Conservation (phyloP, 2,329 filamentous ascomycete genomes). For the Neospermospora avenae region DNA sequence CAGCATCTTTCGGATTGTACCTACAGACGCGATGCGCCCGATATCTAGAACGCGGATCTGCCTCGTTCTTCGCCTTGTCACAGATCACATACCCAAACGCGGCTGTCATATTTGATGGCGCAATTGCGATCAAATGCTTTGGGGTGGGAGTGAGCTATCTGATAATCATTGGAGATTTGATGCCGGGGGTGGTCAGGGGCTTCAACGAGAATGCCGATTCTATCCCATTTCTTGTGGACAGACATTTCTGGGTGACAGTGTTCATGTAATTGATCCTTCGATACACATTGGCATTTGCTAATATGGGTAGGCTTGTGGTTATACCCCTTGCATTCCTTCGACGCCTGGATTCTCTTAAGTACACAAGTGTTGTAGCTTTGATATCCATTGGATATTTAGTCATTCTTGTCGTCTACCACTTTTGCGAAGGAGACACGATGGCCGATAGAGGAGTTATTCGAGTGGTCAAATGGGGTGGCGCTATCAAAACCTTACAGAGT, state of each 20-base stretch:
- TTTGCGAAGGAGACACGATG: constrained; percentile 71
- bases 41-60: constrained; percentile 83
- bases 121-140: constrained; percentile 97
- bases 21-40: constrained; percentile 89
- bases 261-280: constrained; percentile 65
- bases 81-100: constrained; percentile 97
- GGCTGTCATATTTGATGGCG: constrained; percentile 89
- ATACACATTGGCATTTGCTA: constrained; percentile 10
- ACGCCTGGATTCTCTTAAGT: constrained; percentile 91
- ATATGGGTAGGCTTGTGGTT: constrained; percentile 66
- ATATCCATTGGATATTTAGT: constrained; percentile 94
- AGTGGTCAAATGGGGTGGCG: constrained; percentile 73
- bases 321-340: constrained; percentile 92
- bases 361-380: constrained; percentile 88
- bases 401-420: constrained; percentile 90
- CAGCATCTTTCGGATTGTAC: constrained; percentile 89
- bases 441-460: constrained; percentile 72
- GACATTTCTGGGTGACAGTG: constrained; percentile 95
- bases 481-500: constrained; percentile 75
- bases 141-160: constrained; percentile 96
- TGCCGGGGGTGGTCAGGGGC: constrained; percentile 88
- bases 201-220: constrained; percentile 64
- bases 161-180: constrained; percentile 97
- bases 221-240: constrained; percentile 75
- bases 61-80: constrained; percentile 94